phyloP scores from a whole-genome alignment of 352 stramenopile species.

The Phytophthora kernoviae region DNA sequence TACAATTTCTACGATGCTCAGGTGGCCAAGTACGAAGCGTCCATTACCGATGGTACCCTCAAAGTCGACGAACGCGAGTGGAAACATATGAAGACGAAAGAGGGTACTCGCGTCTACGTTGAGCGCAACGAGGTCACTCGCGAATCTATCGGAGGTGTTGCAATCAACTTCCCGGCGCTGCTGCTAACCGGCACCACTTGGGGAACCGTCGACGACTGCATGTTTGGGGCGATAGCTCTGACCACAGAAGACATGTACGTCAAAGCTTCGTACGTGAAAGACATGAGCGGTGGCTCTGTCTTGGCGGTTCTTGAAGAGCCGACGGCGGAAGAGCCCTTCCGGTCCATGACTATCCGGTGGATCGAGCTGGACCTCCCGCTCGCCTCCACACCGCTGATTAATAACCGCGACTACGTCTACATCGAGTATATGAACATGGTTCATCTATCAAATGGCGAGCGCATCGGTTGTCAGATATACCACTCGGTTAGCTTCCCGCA shows the following conservation, averaged over 20 bases:
- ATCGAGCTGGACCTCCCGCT: slow-evolving; percentile 19
- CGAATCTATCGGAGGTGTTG: slow-evolving; percentile 7
- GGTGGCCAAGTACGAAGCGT: slow-evolving; percentile 41
- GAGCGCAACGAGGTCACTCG: slow-evolving; percentile 21
- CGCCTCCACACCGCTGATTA: slow-evolving; percentile 4
- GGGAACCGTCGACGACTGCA: slow-evolving; percentile 40
- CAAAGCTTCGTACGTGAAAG: slow-evolving; percentile 46
- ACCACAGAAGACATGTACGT: slow-evolving; percentile 39
- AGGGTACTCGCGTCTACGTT: slow-evolving; percentile 32
- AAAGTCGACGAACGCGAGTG: slow-evolving; percentile 38
- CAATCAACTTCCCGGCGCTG: slow-evolving; percentile 22
- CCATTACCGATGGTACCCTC: slow-evolving; percentile 24
- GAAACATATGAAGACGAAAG: slow-evolving; percentile 38
- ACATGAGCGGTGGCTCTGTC: slow-evolving; percentile 32
- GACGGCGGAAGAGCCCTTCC: slow-evolving; percentile 42
- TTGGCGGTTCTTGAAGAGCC: slow-evolving; percentile 35
- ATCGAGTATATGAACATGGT: slow-evolving; percentile 37
- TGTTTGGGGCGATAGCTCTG: slow-evolving; percentile 34
- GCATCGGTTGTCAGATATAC: slow-evolving; percentile 39
- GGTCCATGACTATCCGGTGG: slow-evolving; percentile 23
- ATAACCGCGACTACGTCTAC: slow-evolving; percentile 40
- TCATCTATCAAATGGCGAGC: slow-evolving; percentile 25
- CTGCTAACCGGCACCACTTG: slow-evolving; percentile 32
- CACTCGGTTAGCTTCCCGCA: slow-evolving; percentile 42
- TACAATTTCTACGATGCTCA: slow-evolving; percentile 31